These are phyloP conservation scores for Xylariales sp. DNA, from an alignment of 2,329 filamentous ascomycete species.

Conservation along the genomic window DNA sequence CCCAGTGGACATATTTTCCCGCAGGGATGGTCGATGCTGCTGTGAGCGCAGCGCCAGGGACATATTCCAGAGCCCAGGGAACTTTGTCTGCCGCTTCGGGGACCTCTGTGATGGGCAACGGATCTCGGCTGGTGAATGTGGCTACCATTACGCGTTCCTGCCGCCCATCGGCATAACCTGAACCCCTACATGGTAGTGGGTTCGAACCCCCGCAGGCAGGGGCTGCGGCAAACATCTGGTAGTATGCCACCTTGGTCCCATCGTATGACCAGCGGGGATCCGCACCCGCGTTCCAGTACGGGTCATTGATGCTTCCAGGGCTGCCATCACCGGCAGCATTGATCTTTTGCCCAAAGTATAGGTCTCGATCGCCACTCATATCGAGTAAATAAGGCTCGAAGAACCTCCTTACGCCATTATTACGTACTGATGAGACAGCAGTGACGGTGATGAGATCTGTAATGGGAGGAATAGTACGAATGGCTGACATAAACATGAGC, in stretches of 20 bases:
- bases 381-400: slow-evolving; percentile 42
- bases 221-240: slow-evolving; percentile 29
- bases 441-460: not conserved
- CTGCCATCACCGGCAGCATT: slow-evolving; percentile 31
- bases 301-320: slow-evolving; percentile 31
- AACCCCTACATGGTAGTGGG: slow-evolving; percentile 33
- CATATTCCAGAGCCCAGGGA: slow-evolving; percentile 29
- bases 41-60: slow-evolving; percentile 12
- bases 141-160: slow-evolving; percentile 38
- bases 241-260: slow-evolving; percentile 37
- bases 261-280: slow-evolving; percentile 38
- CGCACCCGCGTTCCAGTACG: slow-evolving; percentile 42
- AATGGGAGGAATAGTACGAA: slow-evolving; percentile 23
- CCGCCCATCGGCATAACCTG: slow-evolving; percentile 31
- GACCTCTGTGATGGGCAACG: slow-evolving; percentile 15
- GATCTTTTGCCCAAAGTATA: slow-evolving; percentile 38
- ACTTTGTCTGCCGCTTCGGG: slow-evolving; percentile 21
- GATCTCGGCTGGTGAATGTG: slow-evolving; percentile 25
- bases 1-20: slow-evolving; percentile 15
- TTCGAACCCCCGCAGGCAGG: slow-evolving; percentile 40
- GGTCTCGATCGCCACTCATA: slow-evolving; percentile 35
- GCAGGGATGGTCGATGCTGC: not conserved
- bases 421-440: slow-evolving; percentile 33
- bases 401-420: slow-evolving; percentile 40
- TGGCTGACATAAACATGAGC: slow-evolving; percentile 33